Conservation (phyloP, 129 eudicot species). For the Flaveria sonorensis region DNA sequence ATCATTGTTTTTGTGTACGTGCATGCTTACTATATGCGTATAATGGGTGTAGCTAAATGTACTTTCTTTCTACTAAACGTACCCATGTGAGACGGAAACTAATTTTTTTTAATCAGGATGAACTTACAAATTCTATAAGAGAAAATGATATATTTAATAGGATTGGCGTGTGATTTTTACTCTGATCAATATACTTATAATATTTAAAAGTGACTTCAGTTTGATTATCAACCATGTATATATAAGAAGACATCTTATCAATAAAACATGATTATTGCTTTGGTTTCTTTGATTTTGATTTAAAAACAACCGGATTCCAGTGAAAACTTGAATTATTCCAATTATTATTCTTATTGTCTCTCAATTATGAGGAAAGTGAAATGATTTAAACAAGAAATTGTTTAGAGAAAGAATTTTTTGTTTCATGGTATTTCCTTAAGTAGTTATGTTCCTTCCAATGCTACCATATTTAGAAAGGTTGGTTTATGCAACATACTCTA, state of each 20-base stretch:
- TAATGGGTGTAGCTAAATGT: too few species aligned
- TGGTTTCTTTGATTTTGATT: conserved; percentile 22
- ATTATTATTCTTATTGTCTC: conserved; percentile 26
- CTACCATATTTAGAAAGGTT: conserved; percentile 14
- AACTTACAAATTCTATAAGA: too few species aligned
- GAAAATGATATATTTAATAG: too few species aligned
- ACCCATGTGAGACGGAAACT: too few species aligned
- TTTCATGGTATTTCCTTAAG: conserved; percentile 33
- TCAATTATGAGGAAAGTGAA: conserved; percentile 21
- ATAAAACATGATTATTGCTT: background rate
- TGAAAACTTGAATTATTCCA: background rate
- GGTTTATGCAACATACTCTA: conserved; percentile 16
- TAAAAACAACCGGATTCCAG: background rate
- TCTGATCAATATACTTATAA: too few species aligned
- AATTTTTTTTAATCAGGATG: too few species aligned
- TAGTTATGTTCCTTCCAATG: conserved; percentile 18
- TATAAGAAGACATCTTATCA: conserved; percentile 21
- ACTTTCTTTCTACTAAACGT: too few species aligned
- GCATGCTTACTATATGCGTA: too few species aligned
- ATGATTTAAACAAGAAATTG: conserved; percentile 12
- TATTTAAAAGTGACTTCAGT: background rate
- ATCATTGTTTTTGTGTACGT: too few species aligned
- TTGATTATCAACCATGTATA: conserved; percentile 21
- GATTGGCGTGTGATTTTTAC: too few species aligned
- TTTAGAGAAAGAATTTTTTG: conserved; percentile 24